phyloP scores from a whole-genome alignment of 2,329 filamentous ascomycete species.

The Phyllosticta paracitricarpa region DNA sequence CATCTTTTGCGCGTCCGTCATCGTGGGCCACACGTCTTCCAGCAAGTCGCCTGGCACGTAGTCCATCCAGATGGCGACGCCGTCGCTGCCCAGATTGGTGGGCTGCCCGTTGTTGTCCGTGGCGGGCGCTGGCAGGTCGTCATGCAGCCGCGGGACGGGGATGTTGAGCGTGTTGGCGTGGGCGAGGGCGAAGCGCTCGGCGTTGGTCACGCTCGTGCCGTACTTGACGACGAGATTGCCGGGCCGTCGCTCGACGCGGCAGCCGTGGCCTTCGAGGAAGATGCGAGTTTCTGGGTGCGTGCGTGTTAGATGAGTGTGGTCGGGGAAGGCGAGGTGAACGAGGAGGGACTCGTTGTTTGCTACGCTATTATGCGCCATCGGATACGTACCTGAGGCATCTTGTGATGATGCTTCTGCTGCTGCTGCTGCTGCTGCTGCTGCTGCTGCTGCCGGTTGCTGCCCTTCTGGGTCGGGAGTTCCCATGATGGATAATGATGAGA shows the following conservation, averaged over 20 bases:
- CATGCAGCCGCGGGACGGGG: neutral
- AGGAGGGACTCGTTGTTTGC: too few relatives aligned
- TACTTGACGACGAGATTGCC: neutral
- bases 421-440: too few relatives aligned
- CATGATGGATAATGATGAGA: too few relatives aligned
- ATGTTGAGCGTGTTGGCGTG: neutral
- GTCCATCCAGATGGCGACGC: slow-evolving; percentile 10
- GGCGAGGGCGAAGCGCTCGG: neutral
- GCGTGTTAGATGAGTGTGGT: too few relatives aligned
- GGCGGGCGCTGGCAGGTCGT: neutral
- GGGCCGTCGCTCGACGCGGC: neutral
- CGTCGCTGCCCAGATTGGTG: too few relatives aligned
- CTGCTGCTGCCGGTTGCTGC: too few relatives aligned
- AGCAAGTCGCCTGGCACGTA: slow-evolving; percentile 11
- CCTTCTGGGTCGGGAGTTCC: too few relatives aligned
- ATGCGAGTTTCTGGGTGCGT: neutral
- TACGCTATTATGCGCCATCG: too few relatives aligned
- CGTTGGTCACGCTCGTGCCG: neutral
- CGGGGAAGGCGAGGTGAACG: too few relatives aligned
- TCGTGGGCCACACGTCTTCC: slow-evolving; percentile 8
- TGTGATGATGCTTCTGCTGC: too few relatives aligned
- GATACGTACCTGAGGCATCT: too few relatives aligned
- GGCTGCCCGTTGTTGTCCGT: neutral
- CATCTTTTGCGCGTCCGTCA: slow-evolving; percentile 9
- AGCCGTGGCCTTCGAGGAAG: neutral